phyloP scores from a whole-genome alignment of 305 asterid genomes.

The Solanum hybrid region DNA sequence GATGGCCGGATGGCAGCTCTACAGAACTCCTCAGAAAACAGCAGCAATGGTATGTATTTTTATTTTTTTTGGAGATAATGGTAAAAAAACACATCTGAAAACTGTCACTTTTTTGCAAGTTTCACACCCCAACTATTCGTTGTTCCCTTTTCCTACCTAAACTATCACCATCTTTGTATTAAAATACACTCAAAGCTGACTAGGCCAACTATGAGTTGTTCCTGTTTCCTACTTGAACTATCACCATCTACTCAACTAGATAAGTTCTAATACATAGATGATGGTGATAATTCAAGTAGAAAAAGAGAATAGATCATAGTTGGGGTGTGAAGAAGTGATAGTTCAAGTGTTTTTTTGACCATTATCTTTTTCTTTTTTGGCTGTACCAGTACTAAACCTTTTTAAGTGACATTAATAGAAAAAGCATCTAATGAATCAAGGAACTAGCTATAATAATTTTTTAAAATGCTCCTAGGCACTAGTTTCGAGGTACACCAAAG shows the following conservation, averaged over 20 bases:
- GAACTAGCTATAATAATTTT: background rate
- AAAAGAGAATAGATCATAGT: background rate
- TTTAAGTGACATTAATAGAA: background rate
- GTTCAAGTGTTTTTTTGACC: background rate
- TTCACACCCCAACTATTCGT: background rate
- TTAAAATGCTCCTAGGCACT: background rate
- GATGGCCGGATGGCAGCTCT: conserved; percentile 95
- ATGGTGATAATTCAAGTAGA: background rate
- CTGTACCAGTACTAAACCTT: background rate
- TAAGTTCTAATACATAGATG: background rate
- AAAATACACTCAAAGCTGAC: background rate
- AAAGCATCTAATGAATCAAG: background rate
- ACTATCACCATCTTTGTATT: background rate
- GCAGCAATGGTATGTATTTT: conserved; percentile 60
- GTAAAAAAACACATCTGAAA: background rate
- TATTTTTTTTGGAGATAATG: background rate
- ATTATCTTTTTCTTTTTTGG: background rate
- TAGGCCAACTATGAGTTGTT: background rate
- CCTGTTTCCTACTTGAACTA: background rate
- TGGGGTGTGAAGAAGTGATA: background rate
- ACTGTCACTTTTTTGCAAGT: background rate
- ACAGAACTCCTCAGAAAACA: conserved; percentile 81
- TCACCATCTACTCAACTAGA: background rate
- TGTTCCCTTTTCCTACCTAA: background rate
- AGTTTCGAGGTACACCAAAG: background rate